These are phyloP conservation scores for Adansonia madagascariensis DNA, from an alignment of 441 rosid genomes.

Conservation along the genomic window DNA sequence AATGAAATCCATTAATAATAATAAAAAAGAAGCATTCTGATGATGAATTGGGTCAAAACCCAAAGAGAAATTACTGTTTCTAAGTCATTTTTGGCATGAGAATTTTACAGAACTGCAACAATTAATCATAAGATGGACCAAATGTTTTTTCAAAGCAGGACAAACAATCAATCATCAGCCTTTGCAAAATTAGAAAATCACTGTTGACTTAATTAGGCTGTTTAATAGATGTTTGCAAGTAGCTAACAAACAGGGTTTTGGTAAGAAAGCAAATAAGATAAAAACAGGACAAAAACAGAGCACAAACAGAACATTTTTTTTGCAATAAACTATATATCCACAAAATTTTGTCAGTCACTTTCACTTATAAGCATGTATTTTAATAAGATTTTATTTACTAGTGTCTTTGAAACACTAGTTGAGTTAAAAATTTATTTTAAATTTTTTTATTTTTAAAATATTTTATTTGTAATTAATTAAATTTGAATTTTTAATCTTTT, in stretches of 20 bases:
- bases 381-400: no score
- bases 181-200: constrained; percentile 3
- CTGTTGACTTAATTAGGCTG: constrained; percentile 32
- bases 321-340: no score
- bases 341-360: no score
- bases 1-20: constrained; percentile 13
- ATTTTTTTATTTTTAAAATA: no score
- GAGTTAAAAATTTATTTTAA: no score
- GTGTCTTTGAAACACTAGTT: no score
- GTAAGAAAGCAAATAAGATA: background rate
- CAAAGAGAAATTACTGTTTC: constrained; percentile 30
- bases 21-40: background rate
- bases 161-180: constrained; percentile 37
- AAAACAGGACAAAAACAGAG: constrained; percentile 24
- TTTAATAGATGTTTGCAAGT: constrained; percentile 36
- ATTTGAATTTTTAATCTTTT: no score
- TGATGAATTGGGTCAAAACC: constrained; percentile 37
- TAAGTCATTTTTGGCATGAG: constrained; percentile 33
- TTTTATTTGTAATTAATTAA: no score
- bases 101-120: constrained; percentile 25
- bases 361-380: no score
- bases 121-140: constrained; percentile 44
- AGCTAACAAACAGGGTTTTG: background rate
- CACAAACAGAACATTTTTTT: background rate
- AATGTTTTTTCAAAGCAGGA: constrained; percentile 42